A percentile compares a stretch with the other conserved stretches of the same genome.
Conservation (phyloP, 2,329 filamentous ascomycete species). For the Mollisiaceae sp. region DNA sequence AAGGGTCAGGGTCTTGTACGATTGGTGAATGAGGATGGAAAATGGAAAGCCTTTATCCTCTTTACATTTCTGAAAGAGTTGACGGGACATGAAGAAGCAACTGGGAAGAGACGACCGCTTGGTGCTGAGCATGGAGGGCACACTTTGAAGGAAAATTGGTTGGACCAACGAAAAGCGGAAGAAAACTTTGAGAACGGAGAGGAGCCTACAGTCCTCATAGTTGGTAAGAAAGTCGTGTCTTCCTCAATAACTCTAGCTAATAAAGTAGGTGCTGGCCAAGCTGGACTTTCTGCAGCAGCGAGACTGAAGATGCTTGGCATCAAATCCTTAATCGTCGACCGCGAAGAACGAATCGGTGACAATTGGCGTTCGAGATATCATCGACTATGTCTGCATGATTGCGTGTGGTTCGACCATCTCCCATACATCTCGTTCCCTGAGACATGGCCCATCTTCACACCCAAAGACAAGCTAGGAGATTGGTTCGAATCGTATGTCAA, state of each 20-base stretch:
- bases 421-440: slow-evolving; percentile 68
- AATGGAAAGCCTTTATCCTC: slow-evolving; percentile 68
- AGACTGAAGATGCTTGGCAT: slow-evolving; percentile 65
- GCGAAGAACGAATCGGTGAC: slow-evolving; percentile 63
- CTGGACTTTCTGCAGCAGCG: slow-evolving; percentile 61
- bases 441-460: slow-evolving; percentile 72
- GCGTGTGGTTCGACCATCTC: slow-evolving; percentile 63
- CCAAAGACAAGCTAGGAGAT: slow-evolving; percentile 72
- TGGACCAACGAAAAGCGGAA: slow-evolving; percentile 56
- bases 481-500: slow-evolving; percentile 70
- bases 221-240: slow-evolving; percentile 52
- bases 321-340: slow-evolving; percentile 61
- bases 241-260: slow-evolving; percentile 47
- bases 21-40: slow-evolving; percentile 48
- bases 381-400: slow-evolving; percentile 68
- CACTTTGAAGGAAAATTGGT: slow-evolving; percentile 62
- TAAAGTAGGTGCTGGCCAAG: slow-evolving; percentile 62
- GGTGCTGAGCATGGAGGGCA: slow-evolving; percentile 62
- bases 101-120: slow-evolving; percentile 52
- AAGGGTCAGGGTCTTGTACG: slow-evolving; percentile 60
- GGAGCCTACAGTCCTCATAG: slow-evolving; percentile 61
- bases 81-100: slow-evolving; percentile 57
- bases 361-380: slow-evolving; percentile 68
- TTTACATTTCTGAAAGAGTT: slow-evolving; percentile 64
- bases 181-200: slow-evolving; percentile 48